phyloP scores from a whole-genome alignment of 352 stramenopile species.

The Pythium aphanidermatum region DNA sequence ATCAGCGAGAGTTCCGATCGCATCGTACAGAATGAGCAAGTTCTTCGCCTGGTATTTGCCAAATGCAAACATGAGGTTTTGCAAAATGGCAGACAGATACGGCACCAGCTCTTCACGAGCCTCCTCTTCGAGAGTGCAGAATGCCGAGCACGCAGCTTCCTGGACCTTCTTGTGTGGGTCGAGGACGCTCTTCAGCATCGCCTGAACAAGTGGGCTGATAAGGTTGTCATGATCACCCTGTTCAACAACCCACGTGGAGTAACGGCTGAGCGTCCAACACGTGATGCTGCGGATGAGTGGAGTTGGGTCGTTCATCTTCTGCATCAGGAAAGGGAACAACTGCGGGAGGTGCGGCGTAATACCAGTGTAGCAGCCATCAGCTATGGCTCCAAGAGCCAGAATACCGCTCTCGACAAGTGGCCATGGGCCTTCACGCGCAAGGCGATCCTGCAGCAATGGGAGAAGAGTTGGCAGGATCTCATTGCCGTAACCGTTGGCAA shows the following conservation, averaged over 20 bases:
- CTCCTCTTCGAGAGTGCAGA: conserved; percentile 94
- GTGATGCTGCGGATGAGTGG: conserved; percentile 93
- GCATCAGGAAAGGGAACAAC: conserved; percentile 93
- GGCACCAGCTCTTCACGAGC: conserved; percentile 89
- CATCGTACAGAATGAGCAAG: conserved; percentile 95
- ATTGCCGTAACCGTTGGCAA: conserved; percentile 90
- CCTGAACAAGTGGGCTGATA: conserved; percentile 73
- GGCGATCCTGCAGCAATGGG: conserved; percentile 87
- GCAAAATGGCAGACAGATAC: conserved; percentile 91
- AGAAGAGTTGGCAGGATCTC: conserved; percentile 91
- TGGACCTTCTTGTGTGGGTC: conserved; percentile 95
- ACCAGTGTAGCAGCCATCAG: conserved; percentile 91
- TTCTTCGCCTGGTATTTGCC: conserved; percentile 93
- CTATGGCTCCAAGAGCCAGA: conserved; percentile 93
- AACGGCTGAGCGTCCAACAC: conserved; percentile 93
- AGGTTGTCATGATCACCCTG: conserved; percentile 82
- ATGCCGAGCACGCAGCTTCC: conserved; percentile 91
- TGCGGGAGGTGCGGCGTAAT: conserved; percentile 90
- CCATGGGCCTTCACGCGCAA: conserved; percentile 90
- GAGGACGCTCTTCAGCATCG: conserved; percentile 85
- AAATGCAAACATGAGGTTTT: conserved; percentile 91
- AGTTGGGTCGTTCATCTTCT: conserved; percentile 83
- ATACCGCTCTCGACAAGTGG: conserved; percentile 93
- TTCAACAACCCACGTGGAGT: conserved; percentile 90
- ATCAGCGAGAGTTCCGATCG: conserved; percentile 93